Evolutionary conservation across 345 rosid genomes (phyloP).

Genomic region (Boechera retrofracta): DNA sequence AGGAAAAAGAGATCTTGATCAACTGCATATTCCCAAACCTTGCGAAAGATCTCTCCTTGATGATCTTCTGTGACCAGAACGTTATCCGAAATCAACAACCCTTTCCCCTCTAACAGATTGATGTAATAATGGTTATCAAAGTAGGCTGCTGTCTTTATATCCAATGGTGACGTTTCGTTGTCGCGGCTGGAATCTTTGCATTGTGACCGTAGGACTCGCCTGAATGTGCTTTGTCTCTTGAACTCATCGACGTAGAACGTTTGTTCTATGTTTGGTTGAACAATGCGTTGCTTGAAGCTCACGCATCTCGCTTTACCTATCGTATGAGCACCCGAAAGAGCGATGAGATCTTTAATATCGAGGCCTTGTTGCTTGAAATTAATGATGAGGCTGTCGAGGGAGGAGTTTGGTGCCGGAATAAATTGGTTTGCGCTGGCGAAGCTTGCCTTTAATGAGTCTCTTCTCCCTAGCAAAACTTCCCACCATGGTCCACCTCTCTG

Average conservation of each 20-base stretch:
- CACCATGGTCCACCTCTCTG: conserved; percentile 84
- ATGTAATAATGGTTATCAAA: conserved; percentile 78
- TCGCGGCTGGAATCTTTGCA: conserved; percentile 63
- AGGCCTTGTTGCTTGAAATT: conserved; percentile 73
- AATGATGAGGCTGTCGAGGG: conserved; percentile 61
- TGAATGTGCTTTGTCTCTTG: conserved; percentile 58
- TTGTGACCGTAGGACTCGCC: conserved; percentile 56
- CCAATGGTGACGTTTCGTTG: conserved; percentile 59
- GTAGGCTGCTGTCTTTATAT: conserved; percentile 55
- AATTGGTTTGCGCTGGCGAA: conserved; percentile 67
- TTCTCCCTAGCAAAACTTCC: conserved; percentile 70
- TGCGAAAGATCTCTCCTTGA: conserved; percentile 50
- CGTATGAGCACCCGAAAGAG: conserved; percentile 80
- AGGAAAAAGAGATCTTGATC: conserved; percentile 56
- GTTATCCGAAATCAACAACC: conserved; percentile 66
- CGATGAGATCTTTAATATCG: conserved; percentile 61
- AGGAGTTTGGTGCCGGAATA: conserved; percentile 78
- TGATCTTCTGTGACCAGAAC: conserved; percentile 56
- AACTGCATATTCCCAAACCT: conserved; percentile 62
- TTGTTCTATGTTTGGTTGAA: conserved; percentile 44
- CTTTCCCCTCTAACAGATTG: conserved; percentile 68
- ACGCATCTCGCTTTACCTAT: conserved; percentile 76
- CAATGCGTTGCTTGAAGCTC: conserved; percentile 69
- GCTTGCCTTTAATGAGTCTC: conserved; percentile 76
- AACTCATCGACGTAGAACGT: conserved; percentile 56